Percentiles rank a stretch among this genome's conserved stretches.
Evolutionary conservation across 139 green algal genomes (phyloP).

Genomic region (Micractinium conductrix): DNA sequence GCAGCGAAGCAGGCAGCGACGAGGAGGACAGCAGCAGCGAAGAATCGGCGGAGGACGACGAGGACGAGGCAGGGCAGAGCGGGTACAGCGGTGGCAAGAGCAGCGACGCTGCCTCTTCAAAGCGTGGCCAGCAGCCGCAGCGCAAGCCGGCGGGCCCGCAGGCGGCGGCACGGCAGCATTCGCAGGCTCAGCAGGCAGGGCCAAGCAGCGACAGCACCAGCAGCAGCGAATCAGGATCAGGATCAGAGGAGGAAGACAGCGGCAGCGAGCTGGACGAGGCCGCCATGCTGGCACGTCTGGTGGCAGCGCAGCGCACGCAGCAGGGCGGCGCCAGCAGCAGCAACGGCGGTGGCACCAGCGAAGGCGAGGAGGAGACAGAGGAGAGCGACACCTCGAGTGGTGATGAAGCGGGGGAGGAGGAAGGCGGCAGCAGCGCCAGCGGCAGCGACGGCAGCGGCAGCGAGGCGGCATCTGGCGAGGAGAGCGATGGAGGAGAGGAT

Average conservation of each 20-base stretch:
- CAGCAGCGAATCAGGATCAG: conserved; percentile 42
- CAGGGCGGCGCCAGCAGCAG: neutral
- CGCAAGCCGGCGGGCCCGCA: neutral
- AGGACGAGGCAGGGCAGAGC: neutral
- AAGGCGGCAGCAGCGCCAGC: neutral
- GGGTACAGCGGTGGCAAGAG: neutral
- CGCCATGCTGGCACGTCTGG: conserved; percentile 63
- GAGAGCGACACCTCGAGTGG: neutral
- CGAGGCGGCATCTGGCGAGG: neutral
- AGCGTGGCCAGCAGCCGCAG: neutral
- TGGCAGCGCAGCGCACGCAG: conserved; percentile 36
- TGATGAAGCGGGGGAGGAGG: too few species aligned
- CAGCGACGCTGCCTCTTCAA: neutral
- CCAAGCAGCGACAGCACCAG: neutral
- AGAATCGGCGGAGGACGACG: neutral
- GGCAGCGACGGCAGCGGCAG: neutral
- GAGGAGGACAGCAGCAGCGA: neutral
- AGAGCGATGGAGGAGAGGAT: neutral
- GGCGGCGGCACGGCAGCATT: conserved; percentile 9
- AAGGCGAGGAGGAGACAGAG: neutral
- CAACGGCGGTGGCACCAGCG: neutral
- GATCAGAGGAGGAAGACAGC: conserved; percentile 53
- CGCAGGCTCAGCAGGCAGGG: conserved; percentile 43
- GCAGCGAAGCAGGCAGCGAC: too few species aligned
- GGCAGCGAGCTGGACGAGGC: conserved; percentile 69